Percentiles rank a stretch among this genome's conserved stretches.
phyloP scores from a whole-genome alignment of 1,139 yeast species.

The Lizanozyma gosingica region DNA sequence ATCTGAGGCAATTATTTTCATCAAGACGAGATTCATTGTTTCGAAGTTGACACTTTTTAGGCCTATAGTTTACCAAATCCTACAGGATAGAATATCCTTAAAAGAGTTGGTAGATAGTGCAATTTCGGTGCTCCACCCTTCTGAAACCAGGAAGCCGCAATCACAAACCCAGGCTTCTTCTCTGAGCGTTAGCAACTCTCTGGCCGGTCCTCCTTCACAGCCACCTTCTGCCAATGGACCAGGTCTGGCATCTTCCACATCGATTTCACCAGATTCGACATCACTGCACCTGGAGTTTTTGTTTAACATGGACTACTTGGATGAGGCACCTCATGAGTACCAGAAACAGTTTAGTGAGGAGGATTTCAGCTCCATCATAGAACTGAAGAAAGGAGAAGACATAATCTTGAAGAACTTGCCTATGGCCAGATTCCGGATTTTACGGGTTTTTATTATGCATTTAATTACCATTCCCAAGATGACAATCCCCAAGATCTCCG shows the following conservation, averaged over 20 bases:
- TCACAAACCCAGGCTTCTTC: background rate
- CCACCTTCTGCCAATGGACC: background rate
- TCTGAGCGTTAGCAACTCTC: too few species aligned
- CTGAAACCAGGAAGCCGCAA: background rate
- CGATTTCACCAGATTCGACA: background rate
- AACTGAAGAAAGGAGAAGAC: background rate
- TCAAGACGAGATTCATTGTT: slow-evolving; percentile 26
- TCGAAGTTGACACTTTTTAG: slow-evolving; percentile 27
- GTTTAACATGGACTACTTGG: background rate
- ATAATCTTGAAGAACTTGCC: slow-evolving; percentile 7
- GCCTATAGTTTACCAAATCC: slow-evolving; percentile 26
- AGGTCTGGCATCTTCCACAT: background rate
- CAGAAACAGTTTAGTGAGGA: slow-evolving; percentile 6
- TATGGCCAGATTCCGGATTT: slow-evolving; percentile 8
- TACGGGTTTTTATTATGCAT: slow-evolving; percentile 7
- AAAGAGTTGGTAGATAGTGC: slow-evolving; percentile 11
- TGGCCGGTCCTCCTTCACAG: background rate
- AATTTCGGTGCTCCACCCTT: slow-evolving; percentile 4
- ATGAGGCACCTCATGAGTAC: background rate
- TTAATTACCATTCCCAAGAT: slow-evolving; percentile 14
- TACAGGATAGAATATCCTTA: slow-evolving; percentile 11
- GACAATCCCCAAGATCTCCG: slow-evolving; percentile 27
- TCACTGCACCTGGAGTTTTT: background rate
- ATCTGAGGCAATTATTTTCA: slow-evolving; percentile 31
- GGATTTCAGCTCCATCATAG: background rate